Percentiles rank a stretch among this genome's conserved stretches.
Conservation (phyloP, 2,329 filamentous ascomycete genomes). For the Juglanconis juglandina region DNA sequence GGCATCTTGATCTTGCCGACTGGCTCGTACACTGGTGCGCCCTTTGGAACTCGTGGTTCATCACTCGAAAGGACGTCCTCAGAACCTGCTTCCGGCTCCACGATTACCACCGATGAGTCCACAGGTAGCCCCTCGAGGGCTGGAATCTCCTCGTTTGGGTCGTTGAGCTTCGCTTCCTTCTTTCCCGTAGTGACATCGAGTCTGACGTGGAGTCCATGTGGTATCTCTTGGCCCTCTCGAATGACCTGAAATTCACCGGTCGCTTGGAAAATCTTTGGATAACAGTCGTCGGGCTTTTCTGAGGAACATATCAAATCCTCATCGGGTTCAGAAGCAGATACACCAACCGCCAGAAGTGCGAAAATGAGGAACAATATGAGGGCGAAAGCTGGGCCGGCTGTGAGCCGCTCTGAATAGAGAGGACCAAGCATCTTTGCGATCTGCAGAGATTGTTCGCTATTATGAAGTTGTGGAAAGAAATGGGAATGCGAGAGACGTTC, state of each 20-base stretch:
- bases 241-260: conserved; percentile 64
- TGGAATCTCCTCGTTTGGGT: conserved; percentile 48
- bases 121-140: conserved; percentile 49
- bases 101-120: conserved; percentile 50
- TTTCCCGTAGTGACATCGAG: conserved; percentile 61
- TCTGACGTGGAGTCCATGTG: conserved; percentile 62
- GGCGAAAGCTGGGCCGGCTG: background rate
- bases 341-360: conserved; percentile 11
- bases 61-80: conserved; percentile 29
- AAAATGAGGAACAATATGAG: conserved; percentile 11
- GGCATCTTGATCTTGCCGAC: conserved; percentile 57
- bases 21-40: conserved; percentile 55
- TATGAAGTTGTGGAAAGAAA: background rate
- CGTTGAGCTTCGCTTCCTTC: conserved; percentile 65
- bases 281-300: conserved; percentile 58
- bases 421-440: background rate
- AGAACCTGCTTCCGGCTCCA: conserved; percentile 50
- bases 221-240: conserved; percentile 62
- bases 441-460: background rate
- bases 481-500: background rate
- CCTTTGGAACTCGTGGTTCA: conserved; percentile 37
- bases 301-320: conserved; percentile 63
- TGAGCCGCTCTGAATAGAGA: background rate
- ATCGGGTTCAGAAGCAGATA: background rate
- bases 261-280: conserved; percentile 60